These are phyloP conservation scores for Beauveria bassiana DNA, from an alignment of 2,329 filamentous ascomycete genomes.

Conservation along the genomic window DNA sequence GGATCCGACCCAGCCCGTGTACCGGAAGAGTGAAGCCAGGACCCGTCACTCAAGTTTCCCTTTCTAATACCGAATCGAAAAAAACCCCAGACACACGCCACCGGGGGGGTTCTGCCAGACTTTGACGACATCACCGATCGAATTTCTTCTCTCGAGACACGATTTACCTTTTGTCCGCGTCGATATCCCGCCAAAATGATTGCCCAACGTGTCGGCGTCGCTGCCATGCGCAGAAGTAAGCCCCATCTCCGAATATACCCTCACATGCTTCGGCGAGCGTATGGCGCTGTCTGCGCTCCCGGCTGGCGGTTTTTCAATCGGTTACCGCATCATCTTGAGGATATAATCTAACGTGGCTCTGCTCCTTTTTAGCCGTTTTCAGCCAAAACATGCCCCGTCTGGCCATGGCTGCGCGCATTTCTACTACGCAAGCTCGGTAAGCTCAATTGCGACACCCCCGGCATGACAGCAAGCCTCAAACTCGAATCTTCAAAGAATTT, in stretches of 20 bases:
- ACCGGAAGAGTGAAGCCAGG: background rate
- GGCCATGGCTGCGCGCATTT: conserved; percentile 33
- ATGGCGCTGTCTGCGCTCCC: background rate
- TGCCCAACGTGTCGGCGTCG: conserved; percentile 49
- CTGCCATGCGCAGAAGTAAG: conserved; percentile 52
- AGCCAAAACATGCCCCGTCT: conserved; percentile 39
- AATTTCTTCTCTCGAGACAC: background rate
- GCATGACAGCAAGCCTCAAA: background rate
- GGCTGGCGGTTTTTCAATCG: background rate
- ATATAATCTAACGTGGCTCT: background rate
- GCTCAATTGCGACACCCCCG: conserved; percentile 10
- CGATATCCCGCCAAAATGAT: conserved; percentile 33
- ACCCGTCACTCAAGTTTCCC: conserved; percentile 14
- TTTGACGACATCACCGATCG: conserved; percentile 14
- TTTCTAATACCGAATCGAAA: background rate
- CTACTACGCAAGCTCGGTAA: conserved; percentile 42
- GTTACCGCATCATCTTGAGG: no score
- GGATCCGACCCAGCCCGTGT: conserved; percentile 30
- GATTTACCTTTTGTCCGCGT: conserved; percentile 17
- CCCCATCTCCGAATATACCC: conserved; percentile 5
- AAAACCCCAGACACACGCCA: background rate
- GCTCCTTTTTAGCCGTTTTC: conserved; percentile 27
- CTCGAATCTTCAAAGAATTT: background rate
- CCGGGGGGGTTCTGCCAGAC: conserved; percentile 3
- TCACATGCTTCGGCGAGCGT: background rate